Conservation (phyloP, 2,329 filamentous ascomycete genomes). For the Peltaster fructicola region DNA sequence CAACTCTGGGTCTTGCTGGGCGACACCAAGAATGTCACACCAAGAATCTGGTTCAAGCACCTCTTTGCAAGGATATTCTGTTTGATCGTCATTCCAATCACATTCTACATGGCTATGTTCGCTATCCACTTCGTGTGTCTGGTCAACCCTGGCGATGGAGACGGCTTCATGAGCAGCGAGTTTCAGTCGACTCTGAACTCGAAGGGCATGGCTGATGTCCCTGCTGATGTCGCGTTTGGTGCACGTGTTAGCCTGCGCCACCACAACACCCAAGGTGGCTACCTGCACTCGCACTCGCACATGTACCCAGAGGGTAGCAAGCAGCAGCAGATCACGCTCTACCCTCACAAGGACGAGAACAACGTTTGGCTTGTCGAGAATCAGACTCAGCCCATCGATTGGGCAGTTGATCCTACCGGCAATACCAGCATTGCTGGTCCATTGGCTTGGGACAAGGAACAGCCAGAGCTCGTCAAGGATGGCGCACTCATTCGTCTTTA, state of each 20-base stretch:
- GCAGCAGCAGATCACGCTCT: slow-evolving; percentile 95
- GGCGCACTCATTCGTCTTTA: slow-evolving; percentile 69
- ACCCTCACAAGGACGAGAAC: slow-evolving; percentile 98
- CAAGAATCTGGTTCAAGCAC: slow-evolving; percentile 81
- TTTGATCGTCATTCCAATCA: slow-evolving; percentile 70
- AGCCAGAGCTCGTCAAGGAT: slow-evolving; percentile 56
- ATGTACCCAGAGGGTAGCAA: slow-evolving; percentile 98
- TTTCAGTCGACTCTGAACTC: slow-evolving; percentile 95
- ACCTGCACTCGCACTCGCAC: slow-evolving; percentile 86
- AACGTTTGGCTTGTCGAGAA: slow-evolving; percentile 92
- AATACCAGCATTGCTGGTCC: slow-evolving; percentile 67
- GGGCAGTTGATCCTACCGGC: slow-evolving; percentile 17
- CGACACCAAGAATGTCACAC: slow-evolving; percentile 66
- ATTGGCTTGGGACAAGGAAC: slow-evolving; percentile 61
- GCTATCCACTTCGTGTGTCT: slow-evolving; percentile 90
- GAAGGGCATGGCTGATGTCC: slow-evolving; percentile 89
- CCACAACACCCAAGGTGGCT: slow-evolving; percentile 93
- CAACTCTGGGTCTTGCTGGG: slow-evolving; percentile 93
- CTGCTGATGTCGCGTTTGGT: slow-evolving; percentile 78
- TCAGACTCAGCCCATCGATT: slow-evolving; percentile 69
- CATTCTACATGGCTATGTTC: slow-evolving; percentile 95
- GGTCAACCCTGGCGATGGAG: slow-evolving; percentile 85
- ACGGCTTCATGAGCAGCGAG: slow-evolving; percentile 98
- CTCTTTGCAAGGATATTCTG: slow-evolving; percentile 82
- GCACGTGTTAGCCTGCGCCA: slow-evolving; percentile 77